These are phyloP conservation scores for Sugiyamaella americana DNA, from an alignment of 805 yeast species.

Conservation along the genomic window DNA sequence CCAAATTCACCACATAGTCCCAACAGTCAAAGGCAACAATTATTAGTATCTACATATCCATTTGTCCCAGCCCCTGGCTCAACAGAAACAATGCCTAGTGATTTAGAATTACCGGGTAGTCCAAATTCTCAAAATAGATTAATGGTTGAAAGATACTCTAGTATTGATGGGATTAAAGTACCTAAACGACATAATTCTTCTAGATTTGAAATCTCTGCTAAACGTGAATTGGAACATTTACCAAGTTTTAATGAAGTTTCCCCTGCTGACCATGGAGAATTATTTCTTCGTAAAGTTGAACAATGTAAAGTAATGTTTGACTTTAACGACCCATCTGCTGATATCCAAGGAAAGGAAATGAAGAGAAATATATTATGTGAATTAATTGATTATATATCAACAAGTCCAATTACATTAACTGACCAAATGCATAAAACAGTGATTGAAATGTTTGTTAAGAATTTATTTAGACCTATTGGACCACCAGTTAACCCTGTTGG, in stretches of 20 bases:
- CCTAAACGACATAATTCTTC: slow-evolving; percentile 93
- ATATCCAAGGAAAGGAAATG: slow-evolving; percentile 86
- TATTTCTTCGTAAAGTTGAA: slow-evolving; percentile 82
- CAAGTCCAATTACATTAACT: slow-evolving; percentile 76
- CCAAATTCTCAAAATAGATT: slow-evolving; percentile 37
- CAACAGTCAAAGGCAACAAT: slow-evolving; percentile 10
- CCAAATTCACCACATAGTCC: slow-evolving; percentile 3
- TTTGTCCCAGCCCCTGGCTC: slow-evolving; percentile 30
- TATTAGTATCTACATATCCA: slow-evolving; percentile 18
- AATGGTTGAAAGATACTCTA: slow-evolving; percentile 56
- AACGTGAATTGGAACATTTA: slow-evolving; percentile 62
- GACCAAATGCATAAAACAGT: slow-evolving; percentile 88
- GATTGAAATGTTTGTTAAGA: slow-evolving; percentile 80
- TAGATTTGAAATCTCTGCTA: slow-evolving; percentile 73
- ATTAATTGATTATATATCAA: slow-evolving; percentile 78
- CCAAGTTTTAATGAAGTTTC: slow-evolving; percentile 87
- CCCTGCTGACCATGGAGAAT: slow-evolving; percentile 68
- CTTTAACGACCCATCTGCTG: slow-evolving; percentile 87
- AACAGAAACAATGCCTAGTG: slow-evolving; percentile 34
- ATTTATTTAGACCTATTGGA: slow-evolving; percentile 91
- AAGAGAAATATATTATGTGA: slow-evolving; percentile 84
- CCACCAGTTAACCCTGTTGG: slow-evolving; percentile 98
- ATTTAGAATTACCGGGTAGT: slow-evolving; percentile 24
- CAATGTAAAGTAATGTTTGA: slow-evolving; percentile 95
- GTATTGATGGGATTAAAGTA: slow-evolving; percentile 72